A percentile compares a stretch with the other conserved stretches of the same genome.
Evolutionary conservation across 768 basidiomycete genomes (phyloP).

Genomic region (Cubamyces sp.): DNA sequence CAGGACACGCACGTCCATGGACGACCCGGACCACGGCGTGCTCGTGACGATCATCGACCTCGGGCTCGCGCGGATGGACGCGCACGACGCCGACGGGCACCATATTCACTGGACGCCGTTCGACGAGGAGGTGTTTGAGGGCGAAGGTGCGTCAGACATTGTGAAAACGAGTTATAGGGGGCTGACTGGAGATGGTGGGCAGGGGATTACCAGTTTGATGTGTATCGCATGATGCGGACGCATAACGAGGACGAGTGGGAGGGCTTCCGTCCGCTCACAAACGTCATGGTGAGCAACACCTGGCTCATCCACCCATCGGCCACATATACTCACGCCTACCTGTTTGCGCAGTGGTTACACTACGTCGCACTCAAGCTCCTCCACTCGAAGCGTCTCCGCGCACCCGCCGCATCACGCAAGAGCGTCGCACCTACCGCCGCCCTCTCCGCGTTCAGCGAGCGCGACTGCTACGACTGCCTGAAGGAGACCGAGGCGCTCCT

Average conservation of each 20-base stretch:
- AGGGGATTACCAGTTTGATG: slow-evolving; percentile 94
- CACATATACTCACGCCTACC: background rate
- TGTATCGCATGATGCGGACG: slow-evolving; percentile 86
- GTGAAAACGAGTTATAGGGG: background rate
- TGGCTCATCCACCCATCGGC: background rate
- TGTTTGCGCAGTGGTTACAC: slow-evolving; percentile 79
- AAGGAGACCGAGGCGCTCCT: slow-evolving; percentile 67
- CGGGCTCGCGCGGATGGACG: slow-evolving; percentile 86
- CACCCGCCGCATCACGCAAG: slow-evolving; percentile 50
- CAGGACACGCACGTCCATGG: slow-evolving; percentile 54
- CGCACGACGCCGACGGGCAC: slow-evolving; percentile 49
- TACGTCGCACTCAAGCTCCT: slow-evolving; percentile 80
- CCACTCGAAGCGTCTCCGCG: slow-evolving; percentile 65
- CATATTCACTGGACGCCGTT: slow-evolving; percentile 75
- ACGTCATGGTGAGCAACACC: slow-evolving; percentile 73
- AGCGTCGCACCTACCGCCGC: slow-evolving; percentile 35
- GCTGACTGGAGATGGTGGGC: background rate
- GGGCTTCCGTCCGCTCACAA: slow-evolving; percentile 78
- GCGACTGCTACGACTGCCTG: slow-evolving; percentile 70
- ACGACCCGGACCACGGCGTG: slow-evolving; percentile 67
- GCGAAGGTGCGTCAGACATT: slow-evolving; percentile 61
- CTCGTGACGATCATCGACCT: slow-evolving; percentile 90
- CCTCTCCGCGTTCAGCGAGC: slow-evolving; percentile 56
- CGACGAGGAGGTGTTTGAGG: slow-evolving; percentile 90
- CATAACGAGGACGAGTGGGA: slow-evolving; percentile 71